Percentiles rank a stretch among this genome's conserved stretches.
phyloP scores from a whole-genome alignment of 2,329 filamentous ascomycete genomes.

The Onygenales sp. region DNA sequence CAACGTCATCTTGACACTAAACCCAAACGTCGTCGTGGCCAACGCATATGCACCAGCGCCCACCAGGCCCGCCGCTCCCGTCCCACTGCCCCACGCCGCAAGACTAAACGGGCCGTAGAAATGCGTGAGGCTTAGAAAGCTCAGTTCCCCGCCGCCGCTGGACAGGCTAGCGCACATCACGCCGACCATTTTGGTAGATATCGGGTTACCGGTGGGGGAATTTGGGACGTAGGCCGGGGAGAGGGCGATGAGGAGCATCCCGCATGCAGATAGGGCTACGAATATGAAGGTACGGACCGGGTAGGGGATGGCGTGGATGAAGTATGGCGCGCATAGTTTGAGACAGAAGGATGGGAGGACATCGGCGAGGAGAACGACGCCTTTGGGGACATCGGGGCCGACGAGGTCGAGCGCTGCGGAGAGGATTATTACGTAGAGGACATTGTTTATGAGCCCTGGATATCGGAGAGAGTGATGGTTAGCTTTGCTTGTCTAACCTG shows the following conservation, averaged over 20 bases:
- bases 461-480: background rate
- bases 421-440: slow-evolving; percentile 94
- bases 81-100: slow-evolving; percentile 86
- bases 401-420: slow-evolving; percentile 93
- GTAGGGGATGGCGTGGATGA: slow-evolving; percentile 83
- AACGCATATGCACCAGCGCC: slow-evolving; percentile 83
- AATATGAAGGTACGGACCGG: slow-evolving; percentile 63
- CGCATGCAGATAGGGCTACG: slow-evolving; percentile 63
- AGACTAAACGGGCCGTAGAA: slow-evolving; percentile 83
- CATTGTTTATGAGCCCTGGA: slow-evolving; percentile 84
- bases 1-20: slow-evolving; percentile 65
- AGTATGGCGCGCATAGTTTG: slow-evolving; percentile 85
- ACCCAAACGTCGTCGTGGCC: slow-evolving; percentile 68
- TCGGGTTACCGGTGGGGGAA: slow-evolving; percentile 35
- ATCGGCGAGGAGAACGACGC: slow-evolving; percentile 84
- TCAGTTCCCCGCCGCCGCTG: slow-evolving; percentile 79
- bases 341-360: slow-evolving; percentile 81
- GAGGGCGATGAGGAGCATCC: slow-evolving; percentile 83
- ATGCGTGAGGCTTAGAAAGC: slow-evolving; percentile 83
- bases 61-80: slow-evolving; percentile 76
- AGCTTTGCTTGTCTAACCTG: background rate
- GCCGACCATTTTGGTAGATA: slow-evolving; percentile 68
- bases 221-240: slow-evolving; percentile 48
- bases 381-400: slow-evolving; percentile 75
- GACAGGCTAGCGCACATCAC: slow-evolving; percentile 78